A percentile compares a stretch with the other conserved stretches of the same genome.
Evolutionary conservation across 495 filamentous ascomycete genomes (phyloP).

Genomic region (Staphylotrichum tortipilum): DNA sequence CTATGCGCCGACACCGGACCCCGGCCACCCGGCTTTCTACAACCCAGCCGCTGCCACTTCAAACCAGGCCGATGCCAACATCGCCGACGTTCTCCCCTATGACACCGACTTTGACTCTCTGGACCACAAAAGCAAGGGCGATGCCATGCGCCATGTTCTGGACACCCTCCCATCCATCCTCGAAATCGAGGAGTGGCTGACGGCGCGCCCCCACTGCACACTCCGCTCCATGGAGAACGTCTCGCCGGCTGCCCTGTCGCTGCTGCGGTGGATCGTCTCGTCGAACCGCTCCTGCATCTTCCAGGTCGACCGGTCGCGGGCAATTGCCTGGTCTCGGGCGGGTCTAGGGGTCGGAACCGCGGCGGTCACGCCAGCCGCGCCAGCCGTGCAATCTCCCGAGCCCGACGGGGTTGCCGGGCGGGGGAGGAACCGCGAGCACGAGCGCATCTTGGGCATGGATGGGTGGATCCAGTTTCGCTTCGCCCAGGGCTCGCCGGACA

Average conservation of each 20-base stretch:
- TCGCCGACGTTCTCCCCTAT: constrained; percentile 33
- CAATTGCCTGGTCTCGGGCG: not conserved
- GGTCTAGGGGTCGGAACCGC: not conserved
- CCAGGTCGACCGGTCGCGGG: constrained; percentile 31
- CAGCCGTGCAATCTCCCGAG: no score
- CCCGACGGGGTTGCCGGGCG: not conserved
- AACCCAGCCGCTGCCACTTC: not conserved
- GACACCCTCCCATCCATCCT: constrained; percentile 59
- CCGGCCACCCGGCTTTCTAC: not conserved
- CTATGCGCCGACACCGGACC: not conserved
- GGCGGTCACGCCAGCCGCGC: no score
- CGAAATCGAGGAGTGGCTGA: constrained; percentile 55
- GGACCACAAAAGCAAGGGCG: constrained; percentile 36
- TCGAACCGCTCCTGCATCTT: constrained; percentile 85
- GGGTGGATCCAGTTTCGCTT: constrained; percentile 78
- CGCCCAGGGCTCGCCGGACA: constrained; percentile 82
- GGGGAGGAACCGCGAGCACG: constrained; percentile 19
- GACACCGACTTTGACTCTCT: constrained; percentile 29
- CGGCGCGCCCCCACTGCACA: constrained; percentile 25
- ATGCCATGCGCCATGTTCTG: constrained; percentile 50
- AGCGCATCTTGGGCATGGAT: constrained; percentile 56
- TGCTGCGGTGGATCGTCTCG: constrained; percentile 84
- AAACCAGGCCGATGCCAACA: constrained; percentile 24
- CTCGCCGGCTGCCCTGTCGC: constrained; percentile 54
- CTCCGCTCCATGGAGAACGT: constrained; percentile 57